Conservation (phyloP, 139 green algal genomes). For the Chlorokybus atmophyticus region DNA sequence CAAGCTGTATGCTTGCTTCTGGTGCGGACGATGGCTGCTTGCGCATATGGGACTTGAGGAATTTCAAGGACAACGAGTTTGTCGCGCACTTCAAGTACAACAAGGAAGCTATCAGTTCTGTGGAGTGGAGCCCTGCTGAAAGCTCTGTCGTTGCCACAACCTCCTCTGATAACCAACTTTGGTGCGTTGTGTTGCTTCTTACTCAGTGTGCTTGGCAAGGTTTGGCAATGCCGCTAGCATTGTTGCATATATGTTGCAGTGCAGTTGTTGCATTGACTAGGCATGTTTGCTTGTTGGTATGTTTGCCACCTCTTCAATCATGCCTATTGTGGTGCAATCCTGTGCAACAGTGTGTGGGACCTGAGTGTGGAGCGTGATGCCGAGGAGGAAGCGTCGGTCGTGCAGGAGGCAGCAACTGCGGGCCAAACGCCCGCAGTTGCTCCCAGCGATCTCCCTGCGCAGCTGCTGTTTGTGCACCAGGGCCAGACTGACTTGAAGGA, state of each 20-base stretch:
- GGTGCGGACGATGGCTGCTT: slow-evolving; percentile 78
- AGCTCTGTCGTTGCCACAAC: slow-evolving; percentile 69
- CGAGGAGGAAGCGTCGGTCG: slow-evolving; percentile 71
- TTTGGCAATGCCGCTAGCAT: no score
- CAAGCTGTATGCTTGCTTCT: slow-evolving; percentile 84
- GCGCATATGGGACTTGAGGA: slow-evolving; percentile 87
- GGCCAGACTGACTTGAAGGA: slow-evolving; percentile 91
- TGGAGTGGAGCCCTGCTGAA: slow-evolving; percentile 93
- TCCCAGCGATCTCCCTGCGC: slow-evolving; percentile 51
- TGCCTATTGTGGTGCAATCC: no score
- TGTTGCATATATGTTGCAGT: no score
- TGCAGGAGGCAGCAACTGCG: slow-evolving; percentile 4
- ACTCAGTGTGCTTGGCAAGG: no score
- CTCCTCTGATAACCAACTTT: slow-evolving; percentile 54
- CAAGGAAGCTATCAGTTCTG: slow-evolving; percentile 53
- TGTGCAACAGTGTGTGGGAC: slow-evolving; percentile 80
- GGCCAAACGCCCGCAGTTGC: slow-evolving; percentile 31
- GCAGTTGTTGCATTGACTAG: no score
- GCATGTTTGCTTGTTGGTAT: no score
- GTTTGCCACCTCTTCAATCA: no score
- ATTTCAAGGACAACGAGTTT: slow-evolving; percentile 37
- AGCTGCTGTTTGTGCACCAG: slow-evolving; percentile 83
- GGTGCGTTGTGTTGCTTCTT: slow-evolving; percentile 10
- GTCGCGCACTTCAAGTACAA: slow-evolving; percentile 61
- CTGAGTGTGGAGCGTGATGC: slow-evolving; percentile 88